Evolutionary conservation across 306 rosid species (phyloP), one percentile per base, ranked within the genome.

Genomic region (Trifolium dubium): DNA sequence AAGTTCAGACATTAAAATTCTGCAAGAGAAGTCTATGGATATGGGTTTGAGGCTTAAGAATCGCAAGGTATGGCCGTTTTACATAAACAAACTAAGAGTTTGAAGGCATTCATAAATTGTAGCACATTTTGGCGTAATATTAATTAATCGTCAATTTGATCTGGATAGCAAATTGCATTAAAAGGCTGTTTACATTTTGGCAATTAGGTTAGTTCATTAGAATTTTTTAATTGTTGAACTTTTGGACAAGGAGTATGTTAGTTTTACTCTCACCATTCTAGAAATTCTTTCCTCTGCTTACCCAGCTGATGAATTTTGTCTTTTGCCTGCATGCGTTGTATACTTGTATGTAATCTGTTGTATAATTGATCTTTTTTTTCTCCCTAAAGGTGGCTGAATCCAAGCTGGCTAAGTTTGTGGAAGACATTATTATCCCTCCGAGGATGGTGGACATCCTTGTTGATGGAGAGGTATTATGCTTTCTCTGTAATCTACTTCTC

Each of bases 11-110:
- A 94, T 94, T 78, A 94, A 92, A 77, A 83, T 94, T 75, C 96
- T 94, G 68, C 99, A 94, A 72, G 98, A 91, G 91, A 94, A 91
- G 85, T 94, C 98, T 73, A 88, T 91, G 97, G 98, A 91, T 80
- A 94, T 94, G 97, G 96, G 97, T 63, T 77, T 92, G 76, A 85
- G 91, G 89, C 91, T 94, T 71, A 94, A 94, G 92, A 94, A 94
- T 86, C 99, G 99, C 81, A 94, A 94, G 99, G 98, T 93, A 89
- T 58, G 76, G 35, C 59, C 63, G 23, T 47, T 78, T 68, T 35
- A 17, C 30, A 39, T 43, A 44, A 35, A 17, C 44, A 29, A 4
- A 44, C 39, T 60, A 40, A 4, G 29, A 47, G 41, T 56, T 82
- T 19, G 23, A 69, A 28, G 55, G 5, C 71, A 41, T 10, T 73